A percentile compares a stretch with the other conserved stretches of the same genome.
phyloP scores from a whole-genome alignment of 768 basidiomycete genomes.

The Pleurotus cornucopiae region DNA sequence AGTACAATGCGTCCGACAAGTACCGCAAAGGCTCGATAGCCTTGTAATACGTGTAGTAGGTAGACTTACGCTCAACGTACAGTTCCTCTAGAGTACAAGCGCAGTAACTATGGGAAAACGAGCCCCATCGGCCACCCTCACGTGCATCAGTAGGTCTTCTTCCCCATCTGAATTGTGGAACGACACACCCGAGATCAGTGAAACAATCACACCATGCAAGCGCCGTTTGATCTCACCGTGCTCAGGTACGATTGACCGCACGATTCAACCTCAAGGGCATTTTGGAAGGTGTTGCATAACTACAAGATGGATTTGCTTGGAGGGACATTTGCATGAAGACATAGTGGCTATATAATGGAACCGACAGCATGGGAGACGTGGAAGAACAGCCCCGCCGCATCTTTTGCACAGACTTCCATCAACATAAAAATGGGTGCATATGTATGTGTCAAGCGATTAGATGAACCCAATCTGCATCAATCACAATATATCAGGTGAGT shows the following conservation, averaged over 20 bases:
- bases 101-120: slow-evolving; percentile 7
- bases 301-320: not conserved
- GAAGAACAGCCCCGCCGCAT: not conserved
- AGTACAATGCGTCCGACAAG: no score
- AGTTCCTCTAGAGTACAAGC: not conserved
- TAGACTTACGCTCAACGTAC: no score
- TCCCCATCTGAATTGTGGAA: not conserved
- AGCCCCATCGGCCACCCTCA: slow-evolving; percentile 2
- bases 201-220: slow-evolving; percentile 6
- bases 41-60: no score
- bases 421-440: not conserved
- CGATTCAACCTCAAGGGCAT: no score
- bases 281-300: not conserved
- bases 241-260: no score
- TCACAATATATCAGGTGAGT: not conserved
- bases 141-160: slow-evolving; percentile 1
- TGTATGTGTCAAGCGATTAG: slow-evolving; percentile 35
- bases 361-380: not conserved
- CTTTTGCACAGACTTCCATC: not conserved
- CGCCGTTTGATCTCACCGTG: slow-evolving; percentile 5
- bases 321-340: not conserved
- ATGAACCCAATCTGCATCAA: slow-evolving; percentile 84
- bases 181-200: not conserved
- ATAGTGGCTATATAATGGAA: not conserved
- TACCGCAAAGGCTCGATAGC: no score